Percentiles rank a stretch among this genome's conserved stretches.
These are phyloP conservation scores for Stromatinia cepivora DNA, from an alignment of 2,329 filamentous ascomycete genomes.

Conservation along the genomic window DNA sequence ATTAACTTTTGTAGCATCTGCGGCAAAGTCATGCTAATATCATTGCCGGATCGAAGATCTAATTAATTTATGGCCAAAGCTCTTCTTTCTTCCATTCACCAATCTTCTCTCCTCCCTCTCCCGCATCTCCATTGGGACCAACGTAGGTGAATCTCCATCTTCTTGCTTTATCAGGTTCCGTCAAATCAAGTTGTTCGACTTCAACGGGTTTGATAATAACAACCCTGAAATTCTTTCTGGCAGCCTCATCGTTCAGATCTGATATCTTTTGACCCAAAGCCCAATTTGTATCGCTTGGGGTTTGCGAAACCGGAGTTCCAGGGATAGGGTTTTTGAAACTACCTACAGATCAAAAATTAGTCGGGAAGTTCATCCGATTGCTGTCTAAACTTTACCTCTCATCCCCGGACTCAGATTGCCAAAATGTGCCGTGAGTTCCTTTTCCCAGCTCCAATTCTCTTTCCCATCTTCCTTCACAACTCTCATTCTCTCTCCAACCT, in stretches of 20 bases:
- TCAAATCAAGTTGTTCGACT: slow-evolving; percentile 64
- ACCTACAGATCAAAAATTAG: background rate
- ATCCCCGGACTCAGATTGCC: slow-evolving; percentile 82
- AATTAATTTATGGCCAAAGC: slow-evolving; percentile 37
- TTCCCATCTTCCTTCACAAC: slow-evolving; percentile 43
- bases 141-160: slow-evolving; percentile 60
- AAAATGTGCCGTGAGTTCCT: slow-evolving; percentile 83
- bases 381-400: slow-evolving; percentile 55
- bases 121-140: slow-evolving; percentile 42
- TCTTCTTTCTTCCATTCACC: slow-evolving; percentile 53
- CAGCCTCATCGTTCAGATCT: slow-evolving; percentile 60
- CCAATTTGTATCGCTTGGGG: slow-evolving; percentile 47
- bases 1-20: background rate
- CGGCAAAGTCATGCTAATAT: background rate
- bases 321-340: slow-evolving; percentile 63
- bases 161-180: slow-evolving; percentile 55
- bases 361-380: background rate
- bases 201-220: slow-evolving; percentile 79
- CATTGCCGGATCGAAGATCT: slow-evolving; percentile 1
- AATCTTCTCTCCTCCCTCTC: slow-evolving; percentile 51
- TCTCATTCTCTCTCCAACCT: slow-evolving; percentile 64
- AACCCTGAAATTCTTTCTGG: slow-evolving; percentile 70
- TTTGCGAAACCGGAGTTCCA: slow-evolving; percentile 58
- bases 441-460: slow-evolving; percentile 66
- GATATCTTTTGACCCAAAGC: slow-evolving; percentile 62